Evolutionary conservation across 2,329 filamentous ascomycete genomes (phyloP).

Genomic region (Aspergillus clavatus): DNA sequence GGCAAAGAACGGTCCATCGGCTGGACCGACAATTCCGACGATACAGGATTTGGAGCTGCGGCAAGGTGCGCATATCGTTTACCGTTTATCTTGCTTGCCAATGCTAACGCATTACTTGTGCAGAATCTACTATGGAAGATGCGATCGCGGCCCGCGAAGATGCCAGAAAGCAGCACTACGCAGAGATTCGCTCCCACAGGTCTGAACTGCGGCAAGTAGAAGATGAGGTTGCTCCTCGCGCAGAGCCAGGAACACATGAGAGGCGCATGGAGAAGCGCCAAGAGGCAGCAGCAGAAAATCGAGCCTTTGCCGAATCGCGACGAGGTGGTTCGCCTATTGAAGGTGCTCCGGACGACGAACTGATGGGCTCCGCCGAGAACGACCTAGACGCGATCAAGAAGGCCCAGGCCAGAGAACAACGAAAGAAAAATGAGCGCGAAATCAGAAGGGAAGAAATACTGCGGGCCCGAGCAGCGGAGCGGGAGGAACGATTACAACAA

Average conservation of each 20-base stretch:
- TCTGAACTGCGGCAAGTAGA: slow-evolving; percentile 30
- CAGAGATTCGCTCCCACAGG: slow-evolving; percentile 50
- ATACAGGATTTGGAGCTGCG: slow-evolving; percentile 66
- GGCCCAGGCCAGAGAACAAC: slow-evolving; percentile 59
- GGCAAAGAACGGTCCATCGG: slow-evolving; percentile 11
- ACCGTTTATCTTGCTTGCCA: not conserved
- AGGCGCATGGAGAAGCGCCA: slow-evolving; percentile 80
- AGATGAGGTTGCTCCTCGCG: slow-evolving; percentile 77
- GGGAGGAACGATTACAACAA: slow-evolving; percentile 68
- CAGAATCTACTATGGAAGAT: slow-evolving; percentile 31
- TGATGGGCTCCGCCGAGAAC: slow-evolving; percentile 65
- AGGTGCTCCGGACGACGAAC: slow-evolving; percentile 66
- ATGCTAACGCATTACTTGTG: not conserved
- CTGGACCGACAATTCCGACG: slow-evolving; percentile 62
- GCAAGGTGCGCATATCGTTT: slow-evolving; percentile 28
- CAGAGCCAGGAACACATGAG: slow-evolving; percentile 77
- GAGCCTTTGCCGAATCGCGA: slow-evolving; percentile 61
- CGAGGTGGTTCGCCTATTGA: slow-evolving; percentile 55
- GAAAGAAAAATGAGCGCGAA: slow-evolving; percentile 79
- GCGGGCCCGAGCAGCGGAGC: slow-evolving; percentile 69
- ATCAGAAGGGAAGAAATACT: slow-evolving; percentile 74
- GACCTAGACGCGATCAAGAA: slow-evolving; percentile 60
- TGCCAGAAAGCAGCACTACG: slow-evolving; percentile 32
- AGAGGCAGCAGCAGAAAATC: slow-evolving; percentile 67
- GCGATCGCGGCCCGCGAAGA: slow-evolving; percentile 24